Evolutionary conservation across 495 filamentous ascomycete genomes (phyloP).

Genomic region (Echria macrotheca): DNA sequence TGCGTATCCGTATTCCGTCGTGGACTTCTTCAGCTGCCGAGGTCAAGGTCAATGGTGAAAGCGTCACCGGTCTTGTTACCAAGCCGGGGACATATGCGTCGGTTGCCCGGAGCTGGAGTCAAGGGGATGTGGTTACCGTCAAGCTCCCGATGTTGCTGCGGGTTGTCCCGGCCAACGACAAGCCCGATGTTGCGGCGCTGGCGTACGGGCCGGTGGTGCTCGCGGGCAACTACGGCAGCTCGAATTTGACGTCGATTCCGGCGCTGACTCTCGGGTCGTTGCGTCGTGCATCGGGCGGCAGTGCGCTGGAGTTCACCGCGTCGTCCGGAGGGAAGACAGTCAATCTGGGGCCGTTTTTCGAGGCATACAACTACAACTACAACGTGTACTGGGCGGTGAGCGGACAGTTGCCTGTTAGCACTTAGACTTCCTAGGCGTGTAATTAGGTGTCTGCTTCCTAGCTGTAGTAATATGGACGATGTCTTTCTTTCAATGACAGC

Average conservation of each 20-base stretch:
- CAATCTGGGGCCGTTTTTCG: constrained; percentile 13
- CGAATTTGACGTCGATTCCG: constrained; percentile 1
- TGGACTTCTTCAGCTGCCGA: constrained; percentile 26
- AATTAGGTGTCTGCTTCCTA: no score
- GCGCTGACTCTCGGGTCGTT: constrained; percentile 9
- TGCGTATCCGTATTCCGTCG: constrained; percentile 30
- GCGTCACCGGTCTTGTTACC: constrained; percentile 6
- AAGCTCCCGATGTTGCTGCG: constrained; percentile 29
- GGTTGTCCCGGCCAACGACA: constrained; percentile 30
- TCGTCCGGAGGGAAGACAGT: constrained; percentile 11
- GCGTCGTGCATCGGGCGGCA: background rate
- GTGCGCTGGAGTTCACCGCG: constrained; percentile 8
- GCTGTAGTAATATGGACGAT: no score
- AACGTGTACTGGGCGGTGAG: constrained; percentile 22
- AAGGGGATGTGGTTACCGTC: constrained; percentile 30
- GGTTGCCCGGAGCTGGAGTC: constrained; percentile 25
- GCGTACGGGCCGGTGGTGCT: constrained; percentile 31
- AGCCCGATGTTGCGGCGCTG: constrained; percentile 25
- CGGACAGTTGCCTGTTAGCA: no score
- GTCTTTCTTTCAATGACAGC: no score
- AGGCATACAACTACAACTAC: constrained; percentile 14
- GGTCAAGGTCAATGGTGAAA: constrained; percentile 27
- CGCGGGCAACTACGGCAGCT: constrained; percentile 27
- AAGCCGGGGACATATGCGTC: constrained; percentile 25
- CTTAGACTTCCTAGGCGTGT: no score